Evolutionary conservation across 176 grass and related monocot species (phyloP), one percentile per base, ranked within the genome.

Genomic region (Carex parvula): DNA sequence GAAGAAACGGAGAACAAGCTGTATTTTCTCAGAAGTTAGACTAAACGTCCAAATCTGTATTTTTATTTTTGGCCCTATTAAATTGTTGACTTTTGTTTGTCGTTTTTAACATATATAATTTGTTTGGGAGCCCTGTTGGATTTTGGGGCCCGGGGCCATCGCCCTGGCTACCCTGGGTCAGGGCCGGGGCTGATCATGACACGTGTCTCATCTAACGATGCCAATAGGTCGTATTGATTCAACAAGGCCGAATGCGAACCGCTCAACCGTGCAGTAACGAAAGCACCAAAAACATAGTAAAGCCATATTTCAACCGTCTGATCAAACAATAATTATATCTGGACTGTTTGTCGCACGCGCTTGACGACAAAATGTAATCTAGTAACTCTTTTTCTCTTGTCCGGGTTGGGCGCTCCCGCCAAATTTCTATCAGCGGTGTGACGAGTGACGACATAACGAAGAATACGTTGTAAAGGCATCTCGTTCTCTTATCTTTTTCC

Each of bases 401-500:
- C 3, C 15, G 3, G 10, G 29, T 41, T 57, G 79, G 77, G 33
- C 79, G 57, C 37, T 55, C 48, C 46, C 57, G 78, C 30, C 78
- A 59, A 33, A 44, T 60, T 81, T 81, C 3, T 50, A 44, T 29
- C 60, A 30, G 60, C 18, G 1, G 3, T 1, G 60, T 82, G 80
- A 64, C 80, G 80, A 82, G n/a, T n/a, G n/a, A n/a, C n/a, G n/a
- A n/a, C n/a, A n/a, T n/a, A n/a, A n/a, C n/a, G n/a, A n/a, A n/a
- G n/a, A n/a, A n/a, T n/a, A n/a, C n/a, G n/a, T n/a, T 61, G 67
- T 82, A n/a, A 16, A 18, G 53, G 79, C 37, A 82, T 64, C 60
- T 63, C 12, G 5, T 63, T 63, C 79, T 81, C 32, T n/a, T n/a
- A 0, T 42, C n/a, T 62, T 46, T 33, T 41, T 15, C 2, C 17